Base-by-base conservation (phyloP, 768 basidiomycete species). In the Tricholomella constricta region DNA sequence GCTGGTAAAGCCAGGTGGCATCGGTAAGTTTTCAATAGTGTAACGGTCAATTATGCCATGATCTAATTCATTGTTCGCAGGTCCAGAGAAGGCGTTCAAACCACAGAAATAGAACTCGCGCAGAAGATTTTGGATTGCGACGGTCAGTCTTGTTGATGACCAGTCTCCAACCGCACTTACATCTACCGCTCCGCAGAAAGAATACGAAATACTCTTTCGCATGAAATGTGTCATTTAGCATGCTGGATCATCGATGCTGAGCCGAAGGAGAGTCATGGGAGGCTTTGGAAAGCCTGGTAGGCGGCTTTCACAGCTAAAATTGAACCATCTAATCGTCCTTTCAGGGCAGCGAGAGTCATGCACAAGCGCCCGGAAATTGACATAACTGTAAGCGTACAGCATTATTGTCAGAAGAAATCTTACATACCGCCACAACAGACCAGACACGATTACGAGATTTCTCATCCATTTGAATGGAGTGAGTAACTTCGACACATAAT, bases 191-290 rank as follows among this genome's bases (percentile, higher is more conserved):
- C 2, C 25, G 3, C 52, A 94, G 92, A 90, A 48, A 82, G 91
- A 34, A 87, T 94, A 44, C 77, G 86, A 31, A 86, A 88, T 62
- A 94, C 92, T 1, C 71, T 95, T 11, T 84, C 89, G 26, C 93
- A 95, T 60, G 93, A 95, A 67, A 93, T 94, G 91, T 94, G 92
- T 61, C 93, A 94, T 71, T 69, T 95, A 29, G 93, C 93, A 2
- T 82, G 82, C 51, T 95, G 92, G 92, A 72, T 90, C 20, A 89
- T 95, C 50, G 82, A 88, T 64, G 72, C 78, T 15, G 77, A 83
- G 9, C 79, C 85, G 4, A 82, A 82, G 52, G 89, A 91, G 65
- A 80, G 78, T 6, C 91, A 94, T 59, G 91, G 91, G 6, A 75
- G 69, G 37, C 69, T 83, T 12, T 94, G 86, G 72, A 89, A 88